Conservation (phyloP, 2,329 filamentous ascomycete species). For the Scedosporium minutisporum region DNA sequence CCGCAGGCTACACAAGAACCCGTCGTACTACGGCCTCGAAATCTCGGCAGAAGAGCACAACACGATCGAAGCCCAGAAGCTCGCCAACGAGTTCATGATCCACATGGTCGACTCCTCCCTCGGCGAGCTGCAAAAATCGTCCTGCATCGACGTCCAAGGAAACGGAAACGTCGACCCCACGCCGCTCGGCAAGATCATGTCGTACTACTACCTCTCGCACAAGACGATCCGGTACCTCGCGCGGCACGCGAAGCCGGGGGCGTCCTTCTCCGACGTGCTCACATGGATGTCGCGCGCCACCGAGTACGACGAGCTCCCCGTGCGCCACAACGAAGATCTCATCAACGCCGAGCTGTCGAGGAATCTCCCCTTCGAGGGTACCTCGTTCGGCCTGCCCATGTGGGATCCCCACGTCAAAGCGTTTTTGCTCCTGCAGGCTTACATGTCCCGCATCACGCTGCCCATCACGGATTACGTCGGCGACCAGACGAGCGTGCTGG, state of each 20-base stretch:
- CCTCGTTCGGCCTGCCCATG: conserved; percentile 67
- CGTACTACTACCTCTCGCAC: conserved; percentile 96
- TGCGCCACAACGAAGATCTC: conserved; percentile 95
- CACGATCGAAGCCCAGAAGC: conserved; percentile 70
- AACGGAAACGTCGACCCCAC: conserved; percentile 88
- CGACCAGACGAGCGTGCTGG: conserved; percentile 79
- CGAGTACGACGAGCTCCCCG: conserved; percentile 95
- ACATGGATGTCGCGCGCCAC: conserved; percentile 89
- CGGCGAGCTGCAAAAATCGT: conserved; percentile 69
- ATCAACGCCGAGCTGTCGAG: conserved; percentile 86
- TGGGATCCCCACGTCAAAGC: conserved; percentile 99
- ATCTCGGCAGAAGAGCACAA: conserved; percentile 90
- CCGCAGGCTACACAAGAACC: conserved; percentile 92
- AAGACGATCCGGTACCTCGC: conserved; percentile 83
- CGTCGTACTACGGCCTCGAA: conserved; percentile 92
- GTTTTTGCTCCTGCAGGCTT: conserved; percentile 85
- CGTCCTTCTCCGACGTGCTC: conserved; percentile 71
- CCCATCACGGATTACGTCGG: conserved; percentile 97
- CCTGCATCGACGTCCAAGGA: conserved; percentile 71
- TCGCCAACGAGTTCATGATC: conserved; percentile 92
- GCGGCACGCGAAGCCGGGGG: conserved; percentile 62
- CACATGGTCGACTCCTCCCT: conserved; percentile 83
- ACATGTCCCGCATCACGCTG: conserved; percentile 85
- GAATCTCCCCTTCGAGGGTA: conserved; percentile 58
- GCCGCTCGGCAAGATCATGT: conserved; percentile 95